Base-by-base conservation (phyloP, 257 asterid genomes). In the Anisodus tanguticus region DNA sequence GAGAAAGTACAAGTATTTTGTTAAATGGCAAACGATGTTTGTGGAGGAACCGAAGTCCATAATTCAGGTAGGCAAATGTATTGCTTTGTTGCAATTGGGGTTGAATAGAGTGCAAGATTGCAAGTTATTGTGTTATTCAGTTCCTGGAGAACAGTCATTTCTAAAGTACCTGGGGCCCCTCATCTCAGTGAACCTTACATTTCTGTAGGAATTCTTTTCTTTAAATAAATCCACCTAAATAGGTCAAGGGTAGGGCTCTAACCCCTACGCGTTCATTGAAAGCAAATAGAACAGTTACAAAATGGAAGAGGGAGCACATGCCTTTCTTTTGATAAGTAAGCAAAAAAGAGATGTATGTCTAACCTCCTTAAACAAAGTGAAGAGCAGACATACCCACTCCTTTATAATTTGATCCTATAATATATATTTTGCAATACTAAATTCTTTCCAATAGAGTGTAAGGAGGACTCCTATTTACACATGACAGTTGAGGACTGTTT, bases 21-120 rank as follows among this genome's bases (percentile, higher is more conserved):
- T 76, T 22, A 51, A 26, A 11, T 53, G 81, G 81, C 15, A 76
- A 13, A 26, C 4, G 43, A 76, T 76, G 64, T 76, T 76, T 76
- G 62, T 74, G 81, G 64, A 53, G 49, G 81, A 76, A 13, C 62
- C 11, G 26, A 13, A 76, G 81, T 76, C 81, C 81, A 53, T 53
- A 49, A 53, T 76, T 53, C 9, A 53, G 81, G 81, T 76, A 51
- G 64, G 51, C 64, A 76, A 76, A 76, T 76, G 45, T 26, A 22
- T 53, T 51, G 26, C 26, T 51, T 76, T 51, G 64, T 76, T 76
- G 47, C 81, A 53, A 2, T 15, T 76, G 81, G 81, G 26, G 81
- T 76, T 76, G 81, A 51, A 76, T 76, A 51, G 63, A 26, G 43
- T 76, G 63, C 22, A 51, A 31, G 47, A 76, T 76, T 76, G 81